Percentiles rank a stretch among this genome's conserved stretches.
These are phyloP conservation scores for Xylaria telfairii DNA, from an alignment of 495 filamentous ascomycete species.

Conservation along the genomic window DNA sequence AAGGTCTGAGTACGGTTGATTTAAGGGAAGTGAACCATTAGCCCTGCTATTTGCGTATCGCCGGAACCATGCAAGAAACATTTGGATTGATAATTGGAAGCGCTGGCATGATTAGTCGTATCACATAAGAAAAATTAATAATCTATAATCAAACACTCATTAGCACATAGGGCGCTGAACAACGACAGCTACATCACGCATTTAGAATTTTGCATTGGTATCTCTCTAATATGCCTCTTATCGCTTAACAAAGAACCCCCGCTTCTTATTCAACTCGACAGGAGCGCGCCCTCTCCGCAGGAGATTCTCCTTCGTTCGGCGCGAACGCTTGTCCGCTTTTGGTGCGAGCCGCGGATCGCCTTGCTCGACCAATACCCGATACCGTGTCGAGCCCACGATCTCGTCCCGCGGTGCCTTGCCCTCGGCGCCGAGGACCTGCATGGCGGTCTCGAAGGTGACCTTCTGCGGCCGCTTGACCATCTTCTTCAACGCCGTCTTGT, in stretches of 20 bases:
- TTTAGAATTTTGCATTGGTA: neutral
- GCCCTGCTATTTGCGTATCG: neutral
- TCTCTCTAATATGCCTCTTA: conserved; percentile 27
- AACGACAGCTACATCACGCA: neutral
- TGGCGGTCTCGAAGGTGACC: conserved; percentile 41
- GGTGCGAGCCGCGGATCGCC: conserved; percentile 47
- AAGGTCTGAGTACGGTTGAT: neutral
- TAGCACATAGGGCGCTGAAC: neutral
- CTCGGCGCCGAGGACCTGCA: conserved; percentile 33
- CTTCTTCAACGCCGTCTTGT: conserved; percentile 31
- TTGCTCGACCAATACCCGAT: conserved; percentile 43
- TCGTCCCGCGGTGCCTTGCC: conserved; percentile 44
- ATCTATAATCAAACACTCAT: too few species aligned
- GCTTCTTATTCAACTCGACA: conserved; percentile 33
- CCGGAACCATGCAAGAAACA: neutral
- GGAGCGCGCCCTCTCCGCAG: conserved; percentile 40
- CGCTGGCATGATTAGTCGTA: too few species aligned
- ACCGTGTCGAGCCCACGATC: conserved; percentile 49
- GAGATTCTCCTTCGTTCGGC: conserved; percentile 43
- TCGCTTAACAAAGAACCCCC: conserved; percentile 48
- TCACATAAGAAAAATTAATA: too few species aligned
- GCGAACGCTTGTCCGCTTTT: conserved; percentile 41
- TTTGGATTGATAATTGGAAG: too few species aligned
- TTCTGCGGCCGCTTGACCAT: conserved; percentile 40
- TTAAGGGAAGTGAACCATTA: neutral